Conservation (phyloP, 2,329 filamentous ascomycete genomes). For the Cercospora beticola region DNA sequence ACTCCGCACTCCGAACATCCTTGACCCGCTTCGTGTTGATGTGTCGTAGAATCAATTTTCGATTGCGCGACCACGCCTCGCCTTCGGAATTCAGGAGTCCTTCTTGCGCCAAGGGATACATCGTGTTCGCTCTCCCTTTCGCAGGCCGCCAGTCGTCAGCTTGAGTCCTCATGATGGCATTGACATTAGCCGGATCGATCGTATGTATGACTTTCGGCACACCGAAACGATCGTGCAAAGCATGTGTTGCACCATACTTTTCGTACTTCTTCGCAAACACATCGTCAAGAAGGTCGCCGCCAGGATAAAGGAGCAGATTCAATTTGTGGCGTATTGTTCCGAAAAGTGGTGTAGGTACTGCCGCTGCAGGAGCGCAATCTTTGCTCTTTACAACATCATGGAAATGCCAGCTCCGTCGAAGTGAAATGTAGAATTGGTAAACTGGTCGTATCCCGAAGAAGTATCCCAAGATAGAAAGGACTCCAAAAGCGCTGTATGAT, state of each 20-base stretch:
- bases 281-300: slow-evolving; percentile 24
- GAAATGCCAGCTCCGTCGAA: background rate
- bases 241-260: slow-evolving; percentile 23
- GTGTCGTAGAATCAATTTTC: slow-evolving; percentile 26
- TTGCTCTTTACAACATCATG: slow-evolving; percentile 8
- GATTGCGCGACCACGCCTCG: slow-evolving; percentile 24
- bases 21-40: slow-evolving; percentile 23
- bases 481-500: background rate
- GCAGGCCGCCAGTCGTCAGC: slow-evolving; percentile 21
- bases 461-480: background rate
- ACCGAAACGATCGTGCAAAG: slow-evolving; percentile 19
- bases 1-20: slow-evolving; percentile 21
- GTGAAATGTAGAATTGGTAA: background rate
- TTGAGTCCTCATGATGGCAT: slow-evolving; percentile 21
- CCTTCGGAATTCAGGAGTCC: slow-evolving; percentile 26
- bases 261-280: slow-evolving; percentile 25
- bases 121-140: slow-evolving; percentile 19
- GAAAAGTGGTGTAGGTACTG: slow-evolving; percentile 17
- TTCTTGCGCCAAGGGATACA: slow-evolving; percentile 27
- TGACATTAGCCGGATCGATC: slow-evolving; percentile 25
- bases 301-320: slow-evolving; percentile 17
- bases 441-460: background rate
- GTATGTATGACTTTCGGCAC: slow-evolving; percentile 24
- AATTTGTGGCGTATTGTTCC: slow-evolving; percentile 25
- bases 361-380: slow-evolving; percentile 11